phyloP scores from a whole-genome alignment of 2,329 filamentous ascomycete species.

The Fusarium pilosicola region DNA sequence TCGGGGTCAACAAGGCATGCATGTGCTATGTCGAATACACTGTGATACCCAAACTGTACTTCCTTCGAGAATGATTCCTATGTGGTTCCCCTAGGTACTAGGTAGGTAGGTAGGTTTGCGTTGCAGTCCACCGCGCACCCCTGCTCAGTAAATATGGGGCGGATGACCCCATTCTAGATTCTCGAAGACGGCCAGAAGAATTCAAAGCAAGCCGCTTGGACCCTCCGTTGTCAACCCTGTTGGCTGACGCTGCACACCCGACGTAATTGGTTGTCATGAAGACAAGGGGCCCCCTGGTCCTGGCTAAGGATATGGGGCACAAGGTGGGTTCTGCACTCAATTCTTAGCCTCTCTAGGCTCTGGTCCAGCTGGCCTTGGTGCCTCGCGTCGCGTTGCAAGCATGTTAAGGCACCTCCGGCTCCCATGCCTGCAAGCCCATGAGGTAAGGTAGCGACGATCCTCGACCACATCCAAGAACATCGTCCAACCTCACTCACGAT shows the following conservation, averaged over 20 bases:
- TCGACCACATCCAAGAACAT: slow-evolving; percentile 25
- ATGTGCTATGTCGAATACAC: slow-evolving; percentile 10
- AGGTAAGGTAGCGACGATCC: slow-evolving; percentile 25
- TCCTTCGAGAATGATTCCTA: slow-evolving; percentile 44
- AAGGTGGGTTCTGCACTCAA: slow-evolving; percentile 7
- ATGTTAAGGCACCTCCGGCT: neutral
- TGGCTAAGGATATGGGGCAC: slow-evolving; percentile 7
- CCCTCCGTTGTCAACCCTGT: slow-evolving; percentile 22
- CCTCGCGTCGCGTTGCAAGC: slow-evolving; percentile 34
- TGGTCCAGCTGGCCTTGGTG: slow-evolving; percentile 33
- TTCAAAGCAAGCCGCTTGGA: slow-evolving; percentile 36
- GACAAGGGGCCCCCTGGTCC: slow-evolving; percentile 6
- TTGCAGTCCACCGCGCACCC: slow-evolving; percentile 24
- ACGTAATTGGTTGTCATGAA: slow-evolving; percentile 17
- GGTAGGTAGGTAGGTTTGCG: slow-evolving; percentile 2
- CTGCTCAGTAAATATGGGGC: slow-evolving; percentile 32
- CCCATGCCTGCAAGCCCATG: slow-evolving; percentile 16
- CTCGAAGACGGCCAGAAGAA: slow-evolving; percentile 45
- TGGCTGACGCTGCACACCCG: slow-evolving; percentile 2
- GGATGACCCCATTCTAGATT: slow-evolving; percentile 40
- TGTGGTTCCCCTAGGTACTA: slow-evolving; percentile 20
- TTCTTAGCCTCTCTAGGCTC: slow-evolving; percentile 11
- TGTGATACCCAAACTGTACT: slow-evolving; percentile 30
- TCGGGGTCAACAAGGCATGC: neutral
- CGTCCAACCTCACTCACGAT: slow-evolving; percentile 26